These are phyloP conservation scores for Dactylorhiza incarnata DNA, from an alignment of 106 monocot genomes.

Conservation along the genomic window DNA sequence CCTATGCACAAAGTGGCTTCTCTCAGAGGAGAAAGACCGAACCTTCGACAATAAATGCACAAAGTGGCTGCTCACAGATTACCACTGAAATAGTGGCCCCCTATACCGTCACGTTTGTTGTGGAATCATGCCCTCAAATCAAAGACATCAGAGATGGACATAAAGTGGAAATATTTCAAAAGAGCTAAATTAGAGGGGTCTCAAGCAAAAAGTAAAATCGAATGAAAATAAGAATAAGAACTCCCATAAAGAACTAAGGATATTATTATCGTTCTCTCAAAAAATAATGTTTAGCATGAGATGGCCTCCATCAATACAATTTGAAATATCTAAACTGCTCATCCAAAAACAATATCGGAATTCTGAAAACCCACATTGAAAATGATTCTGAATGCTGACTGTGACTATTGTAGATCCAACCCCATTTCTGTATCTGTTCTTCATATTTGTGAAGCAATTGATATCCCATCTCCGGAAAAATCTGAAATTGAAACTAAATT, in stretches of 20 bases:
- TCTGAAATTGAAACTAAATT: constrained; percentile 25
- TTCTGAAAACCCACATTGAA: constrained; percentile 36
- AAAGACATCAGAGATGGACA: too few relatives aligned
- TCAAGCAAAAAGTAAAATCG: background rate
- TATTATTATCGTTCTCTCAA: background rate
- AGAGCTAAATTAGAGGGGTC: background rate
- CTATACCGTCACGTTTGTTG: too few relatives aligned
- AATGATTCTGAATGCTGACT: constrained; percentile 44
- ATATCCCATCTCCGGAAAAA: constrained; percentile 79
- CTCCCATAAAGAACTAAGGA: background rate
- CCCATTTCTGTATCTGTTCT: constrained; percentile 83
- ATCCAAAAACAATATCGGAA: background rate
- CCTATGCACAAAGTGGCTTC: too few relatives aligned
- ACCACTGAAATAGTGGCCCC: too few relatives aligned
- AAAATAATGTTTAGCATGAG: background rate
- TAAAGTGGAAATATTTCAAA: background rate
- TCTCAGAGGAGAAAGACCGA: too few relatives aligned
- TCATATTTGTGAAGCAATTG: constrained; percentile 80
- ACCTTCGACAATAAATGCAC: too few relatives aligned
- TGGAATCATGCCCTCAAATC: too few relatives aligned
- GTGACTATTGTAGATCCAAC: constrained; percentile 65
- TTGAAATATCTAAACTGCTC: background rate
- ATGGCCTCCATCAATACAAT: background rate
- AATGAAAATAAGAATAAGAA: constrained; percentile 1
- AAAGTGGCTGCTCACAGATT: too few relatives aligned